A percentile compares a stretch with the other conserved stretches of the same genome.
These are phyloP conservation scores for Populus nigra DNA, from an alignment of 345 rosid species.

Conservation along the genomic window DNA sequence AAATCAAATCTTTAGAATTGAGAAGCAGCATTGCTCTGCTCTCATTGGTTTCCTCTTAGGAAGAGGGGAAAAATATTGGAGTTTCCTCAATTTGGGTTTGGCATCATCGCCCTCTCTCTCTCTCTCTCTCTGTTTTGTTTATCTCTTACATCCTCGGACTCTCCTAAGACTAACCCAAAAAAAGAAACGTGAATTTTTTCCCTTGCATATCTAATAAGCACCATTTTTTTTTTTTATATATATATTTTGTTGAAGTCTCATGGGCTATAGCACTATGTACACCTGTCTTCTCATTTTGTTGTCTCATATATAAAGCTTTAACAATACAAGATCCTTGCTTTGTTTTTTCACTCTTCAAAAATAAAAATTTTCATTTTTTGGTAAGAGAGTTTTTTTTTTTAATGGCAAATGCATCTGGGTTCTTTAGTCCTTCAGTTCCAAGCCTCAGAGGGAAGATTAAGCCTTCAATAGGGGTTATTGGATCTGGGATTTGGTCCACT, in stretches of 20 bases:
- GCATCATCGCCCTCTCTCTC: constrained; percentile 36
- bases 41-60: too few relatives aligned
- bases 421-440: constrained; percentile 62
- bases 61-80: constrained; percentile 34
- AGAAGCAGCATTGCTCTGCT: constrained; percentile 4
- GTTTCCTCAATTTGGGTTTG: constrained; percentile 44
- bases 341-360: background rate
- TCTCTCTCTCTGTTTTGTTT: background rate
- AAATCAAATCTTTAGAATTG: constrained; percentile 15
- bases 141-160: constrained; percentile 20
- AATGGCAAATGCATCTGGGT: constrained; percentile 86
- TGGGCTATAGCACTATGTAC: constrained; percentile 13
- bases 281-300: background rate
- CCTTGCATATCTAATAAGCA: background rate
- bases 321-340: constrained; percentile 19
- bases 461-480: constrained; percentile 47
- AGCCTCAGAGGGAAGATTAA: constrained; percentile 38
- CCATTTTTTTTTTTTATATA: too few relatives aligned
- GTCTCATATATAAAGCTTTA: constrained; percentile 15
- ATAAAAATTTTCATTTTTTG: background rate
- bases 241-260: background rate
- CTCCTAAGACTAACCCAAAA: constrained; percentile 27
- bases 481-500: constrained; percentile 63
- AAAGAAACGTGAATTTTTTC: background rate
- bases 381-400: background rate